Base-by-base conservation (phyloP, 2,329 filamentous ascomycete genomes). In the Hypomyces rosellus region DNA sequence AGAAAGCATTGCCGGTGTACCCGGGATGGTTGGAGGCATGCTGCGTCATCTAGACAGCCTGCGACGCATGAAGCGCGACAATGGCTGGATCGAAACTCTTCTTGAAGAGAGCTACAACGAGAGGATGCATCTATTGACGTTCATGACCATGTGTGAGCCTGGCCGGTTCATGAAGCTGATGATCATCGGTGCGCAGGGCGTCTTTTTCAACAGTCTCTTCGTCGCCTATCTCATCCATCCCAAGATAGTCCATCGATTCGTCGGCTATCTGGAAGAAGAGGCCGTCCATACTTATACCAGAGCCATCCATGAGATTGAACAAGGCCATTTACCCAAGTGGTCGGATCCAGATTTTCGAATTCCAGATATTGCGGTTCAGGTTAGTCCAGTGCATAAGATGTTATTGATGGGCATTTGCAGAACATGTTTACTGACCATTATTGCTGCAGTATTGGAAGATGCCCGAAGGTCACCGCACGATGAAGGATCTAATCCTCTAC, bases 1-100 rank as follows among this genome's bases (percentile, higher is more conserved):
- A 34, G 93, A 99, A 68, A 91, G 86, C 45, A 89, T 99, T 37
- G 93, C 93, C 12, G 93, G 90, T 34, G 93, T 97, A 0, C 93
- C 93, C 0, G 93, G 93, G 7, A 97, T 97, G 89, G 92, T 97
- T 0, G 93, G 86, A 0, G 93, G 90, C 18, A 96, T 96, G 88
- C 75, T 97, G 14, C 78, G 93, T 34, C 93, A 99, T 69, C 76
- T 97, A 36, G 83, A 86, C 64, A 91, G 85, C 57, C 78, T 97
- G 62, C 78, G 92, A 41, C 80, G 85, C 25, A 85, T 97, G 77
- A 90, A 89, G 75, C 77, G 92, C 50, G 92, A 97, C 66, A 95
- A 97, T 60, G 93, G 93, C 63, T 97, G 87, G 89, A 97, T 99
- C 65, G 90, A 95, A 69, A 92, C 88, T 1, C 75, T 96, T 8